Evolutionary conservation across 805 yeast genomes (phyloP).

Genomic region (Candida alai): DNA sequence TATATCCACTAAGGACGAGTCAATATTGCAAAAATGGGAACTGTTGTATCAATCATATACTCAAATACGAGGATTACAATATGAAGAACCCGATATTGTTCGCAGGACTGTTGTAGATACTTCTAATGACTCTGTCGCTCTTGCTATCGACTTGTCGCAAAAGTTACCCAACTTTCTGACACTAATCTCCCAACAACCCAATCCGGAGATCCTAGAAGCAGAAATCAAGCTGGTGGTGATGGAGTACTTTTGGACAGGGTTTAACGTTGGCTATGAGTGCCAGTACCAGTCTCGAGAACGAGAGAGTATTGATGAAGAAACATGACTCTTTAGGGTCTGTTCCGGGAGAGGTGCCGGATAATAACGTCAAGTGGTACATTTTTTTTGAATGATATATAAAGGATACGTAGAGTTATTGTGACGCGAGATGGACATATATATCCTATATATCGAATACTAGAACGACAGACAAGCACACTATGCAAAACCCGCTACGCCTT

Average conservation of each 20-base stretch:
- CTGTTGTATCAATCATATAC: conserved; percentile 2
- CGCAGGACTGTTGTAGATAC: too few relatives aligned
- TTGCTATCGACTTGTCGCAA: conserved; percentile 6
- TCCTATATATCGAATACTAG: conserved; percentile 2
- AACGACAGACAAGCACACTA: conserved; percentile 1
- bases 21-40: background rate
- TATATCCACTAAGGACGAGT: background rate
- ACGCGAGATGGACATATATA: conserved; percentile 4
- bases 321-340: too few relatives aligned
- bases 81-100: too few relatives aligned
- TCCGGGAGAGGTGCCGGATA: too few relatives aligned
- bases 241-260: conserved; percentile 34
- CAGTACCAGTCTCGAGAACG: too few relatives aligned
- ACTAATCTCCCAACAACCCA: conserved; percentile 14
- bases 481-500: background rate
- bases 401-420: too few relatives aligned
- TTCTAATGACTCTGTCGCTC: too few relatives aligned
- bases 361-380: too few relatives aligned
- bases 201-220: conserved; percentile 14
- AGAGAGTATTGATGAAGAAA: too few relatives aligned
- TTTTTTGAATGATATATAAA: too few relatives aligned
- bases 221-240: conserved; percentile 23
- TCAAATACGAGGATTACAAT: background rate
- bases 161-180: conserved; percentile 15
- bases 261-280: conserved; percentile 19